phyloP scores from a whole-genome alignment of 2,329 filamentous ascomycete species.

The Fusarium solani-melongenae region DNA sequence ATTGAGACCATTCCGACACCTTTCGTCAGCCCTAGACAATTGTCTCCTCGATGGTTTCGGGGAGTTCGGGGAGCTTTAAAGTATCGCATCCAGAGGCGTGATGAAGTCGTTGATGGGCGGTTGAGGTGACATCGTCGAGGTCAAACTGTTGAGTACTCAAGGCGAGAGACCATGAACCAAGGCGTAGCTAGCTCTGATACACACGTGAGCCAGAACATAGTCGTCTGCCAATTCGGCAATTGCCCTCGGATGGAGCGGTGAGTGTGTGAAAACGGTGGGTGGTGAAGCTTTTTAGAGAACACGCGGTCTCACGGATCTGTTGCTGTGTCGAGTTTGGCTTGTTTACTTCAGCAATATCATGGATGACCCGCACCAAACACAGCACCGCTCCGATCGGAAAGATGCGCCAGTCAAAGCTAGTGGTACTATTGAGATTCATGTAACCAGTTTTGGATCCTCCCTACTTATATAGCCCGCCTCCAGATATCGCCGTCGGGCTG shows the following conservation, averaged over 20 bases:
- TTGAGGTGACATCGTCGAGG: not conserved
- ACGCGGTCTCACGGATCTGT: not conserved
- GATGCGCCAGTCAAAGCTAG: not conserved
- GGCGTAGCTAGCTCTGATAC: not conserved
- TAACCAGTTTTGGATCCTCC: not conserved
- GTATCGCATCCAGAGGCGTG: not conserved
- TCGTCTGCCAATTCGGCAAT: not conserved
- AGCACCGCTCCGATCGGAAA: not conserved
- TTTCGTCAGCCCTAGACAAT: constrained; percentile 6
- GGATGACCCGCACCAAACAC: not conserved
- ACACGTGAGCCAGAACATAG: not conserved
- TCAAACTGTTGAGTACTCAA: not conserved
- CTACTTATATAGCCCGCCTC: not conserved
- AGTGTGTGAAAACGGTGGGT: not conserved
- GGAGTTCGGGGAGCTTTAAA: constrained; percentile 9
- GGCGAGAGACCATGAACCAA: not conserved
- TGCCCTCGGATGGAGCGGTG: not conserved
- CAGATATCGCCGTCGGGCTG: not conserved
- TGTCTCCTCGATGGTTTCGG: constrained; percentile 1
- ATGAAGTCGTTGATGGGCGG: not conserved
- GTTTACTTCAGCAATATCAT: constrained; percentile 1
- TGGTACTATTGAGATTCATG: not conserved
- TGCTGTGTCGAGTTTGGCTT: constrained; percentile 1
- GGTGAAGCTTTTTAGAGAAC: constrained; percentile 17
- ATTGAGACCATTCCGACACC: not conserved